Percentiles rank a stretch among this genome's conserved stretches.
These are phyloP conservation scores for Globisporangium nagaii DNA, from an alignment of 352 stramenopile species.

Conservation along the genomic window DNA sequence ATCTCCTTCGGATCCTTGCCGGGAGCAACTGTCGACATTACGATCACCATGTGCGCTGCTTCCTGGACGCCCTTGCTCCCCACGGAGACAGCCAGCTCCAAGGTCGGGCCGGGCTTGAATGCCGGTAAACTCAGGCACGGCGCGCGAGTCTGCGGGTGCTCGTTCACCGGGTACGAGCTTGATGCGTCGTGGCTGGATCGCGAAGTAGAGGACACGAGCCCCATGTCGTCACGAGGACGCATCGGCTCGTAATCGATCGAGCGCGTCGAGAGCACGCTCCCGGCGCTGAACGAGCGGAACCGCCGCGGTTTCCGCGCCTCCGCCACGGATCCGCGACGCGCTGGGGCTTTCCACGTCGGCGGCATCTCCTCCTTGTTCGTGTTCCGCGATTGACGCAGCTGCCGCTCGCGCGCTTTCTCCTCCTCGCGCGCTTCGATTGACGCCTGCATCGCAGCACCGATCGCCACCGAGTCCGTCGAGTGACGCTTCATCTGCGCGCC, in stretches of 20 bases:
- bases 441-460: slow-evolving; percentile 55
- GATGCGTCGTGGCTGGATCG: slow-evolving; percentile 12
- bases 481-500: slow-evolving; percentile 47
- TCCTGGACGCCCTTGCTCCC: slow-evolving; percentile 66
- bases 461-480: slow-evolving; percentile 57
- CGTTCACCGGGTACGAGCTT: slow-evolving; percentile 11
- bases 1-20: slow-evolving; percentile 52
- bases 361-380: slow-evolving; percentile 28
- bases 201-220: slow-evolving; percentile 26
- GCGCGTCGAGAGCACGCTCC: slow-evolving; percentile 49
- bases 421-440: slow-evolving; percentile 35
- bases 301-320: slow-evolving; percentile 12
- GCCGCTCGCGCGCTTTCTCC: slow-evolving; percentile 28
- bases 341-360: slow-evolving; percentile 16
- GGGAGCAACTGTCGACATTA: slow-evolving; percentile 49
- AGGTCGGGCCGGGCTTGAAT: slow-evolving; percentile 52
- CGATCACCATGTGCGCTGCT: slow-evolving; percentile 66
- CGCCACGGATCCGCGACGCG: slow-evolving; percentile 7
- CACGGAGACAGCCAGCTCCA: slow-evolving; percentile 76
- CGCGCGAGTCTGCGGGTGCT: slow-evolving; percentile 29
- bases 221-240: slow-evolving; percentile 42
- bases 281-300: slow-evolving; percentile 60
- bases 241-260: slow-evolving; percentile 15
- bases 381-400: slow-evolving; percentile 34
- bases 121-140: slow-evolving; percentile 61